Evolutionary conservation across 257 asterid genomes (phyloP).

Genomic region (Ballota nigra): DNA sequence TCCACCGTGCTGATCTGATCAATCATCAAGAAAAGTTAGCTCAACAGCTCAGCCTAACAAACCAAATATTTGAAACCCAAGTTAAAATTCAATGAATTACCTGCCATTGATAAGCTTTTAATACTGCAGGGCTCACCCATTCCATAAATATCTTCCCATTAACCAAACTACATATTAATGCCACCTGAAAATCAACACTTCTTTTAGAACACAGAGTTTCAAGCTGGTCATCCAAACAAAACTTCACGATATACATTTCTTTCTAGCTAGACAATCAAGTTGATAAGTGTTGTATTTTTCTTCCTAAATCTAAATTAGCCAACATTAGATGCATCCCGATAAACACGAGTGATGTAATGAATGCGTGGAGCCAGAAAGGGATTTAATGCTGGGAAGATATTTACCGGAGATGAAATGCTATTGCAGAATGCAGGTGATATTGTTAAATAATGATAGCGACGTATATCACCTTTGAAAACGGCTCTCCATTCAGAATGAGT

Average conservation of each 20-base stretch:
- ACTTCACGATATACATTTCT: background rate
- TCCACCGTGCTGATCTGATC: conserved; percentile 71
- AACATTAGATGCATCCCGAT: background rate
- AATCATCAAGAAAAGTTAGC: conserved; percentile 11
- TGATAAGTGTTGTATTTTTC: background rate
- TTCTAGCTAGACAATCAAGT: background rate
- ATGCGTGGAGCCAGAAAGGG: conserved; percentile 2
- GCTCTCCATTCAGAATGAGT: conserved; percentile 67
- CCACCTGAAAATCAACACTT: conserved; percentile 52
- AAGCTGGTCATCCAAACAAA: background rate
- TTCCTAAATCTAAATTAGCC: background rate
- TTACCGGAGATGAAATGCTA: conserved; percentile 10
- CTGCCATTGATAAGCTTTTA: conserved; percentile 95
- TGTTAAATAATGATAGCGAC: conserved; percentile 24
- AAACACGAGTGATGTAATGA: background rate
- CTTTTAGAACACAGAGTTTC: background rate
- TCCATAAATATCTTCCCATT: conserved; percentile 95
- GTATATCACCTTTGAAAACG: conserved; percentile 73
- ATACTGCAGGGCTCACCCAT: conserved; percentile 96
- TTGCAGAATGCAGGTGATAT: conserved; percentile 26
- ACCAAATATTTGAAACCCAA: background rate
- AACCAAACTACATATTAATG: conserved; percentile 72
- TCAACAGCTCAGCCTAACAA: conserved; percentile 19
- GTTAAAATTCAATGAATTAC: conserved; percentile 26
- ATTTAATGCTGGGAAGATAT: conserved; percentile 16